A percentile compares a stretch with the other conserved stretches of the same genome.
phyloP scores from a whole-genome alignment of 768 basidiomycete species.

The Strobilomyces dryophilus region DNA sequence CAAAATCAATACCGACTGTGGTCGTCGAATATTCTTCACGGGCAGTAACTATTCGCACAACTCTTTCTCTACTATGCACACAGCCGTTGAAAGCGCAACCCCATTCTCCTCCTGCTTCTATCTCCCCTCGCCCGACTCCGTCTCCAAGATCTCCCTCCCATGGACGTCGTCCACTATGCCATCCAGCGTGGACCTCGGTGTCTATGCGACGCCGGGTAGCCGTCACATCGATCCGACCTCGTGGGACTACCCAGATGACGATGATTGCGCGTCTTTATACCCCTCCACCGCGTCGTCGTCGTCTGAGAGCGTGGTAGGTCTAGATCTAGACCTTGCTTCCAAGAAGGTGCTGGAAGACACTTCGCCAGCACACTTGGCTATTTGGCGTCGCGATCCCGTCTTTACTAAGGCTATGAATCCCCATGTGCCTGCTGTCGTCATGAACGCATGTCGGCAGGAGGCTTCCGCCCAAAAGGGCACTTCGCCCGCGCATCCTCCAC shows the following conservation, averaged over 20 bases:
- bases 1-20: constrained; percentile 54
- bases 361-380: constrained; percentile 27
- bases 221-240: constrained; percentile 47
- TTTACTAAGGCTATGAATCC: constrained; percentile 24
- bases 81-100: constrained; percentile 61
- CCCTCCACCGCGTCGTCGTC: constrained; percentile 41
- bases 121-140: constrained; percentile 41
- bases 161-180: constrained; percentile 33
- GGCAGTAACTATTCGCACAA: constrained; percentile 43
- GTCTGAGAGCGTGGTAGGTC: constrained; percentile 31
- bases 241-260: constrained; percentile 46
- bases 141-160: constrained; percentile 34
- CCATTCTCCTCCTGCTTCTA: constrained; percentile 57
- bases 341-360: constrained; percentile 30
- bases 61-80: constrained; percentile 65
- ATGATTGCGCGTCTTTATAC: constrained; percentile 44
- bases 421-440: constrained; percentile 23
- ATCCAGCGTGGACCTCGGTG: constrained; percentile 36
- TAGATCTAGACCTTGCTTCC: constrained; percentile 30
- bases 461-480: constrained; percentile 7
- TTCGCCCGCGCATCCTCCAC: constrained; percentile 11
- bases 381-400: constrained; percentile 31
- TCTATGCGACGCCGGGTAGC: constrained; percentile 40
- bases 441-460: constrained; percentile 27
- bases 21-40: constrained; percentile 33